Evolutionary conservation across 2,329 filamentous ascomycete genomes (phyloP).

Genomic region (Zasmidium angulare): DNA sequence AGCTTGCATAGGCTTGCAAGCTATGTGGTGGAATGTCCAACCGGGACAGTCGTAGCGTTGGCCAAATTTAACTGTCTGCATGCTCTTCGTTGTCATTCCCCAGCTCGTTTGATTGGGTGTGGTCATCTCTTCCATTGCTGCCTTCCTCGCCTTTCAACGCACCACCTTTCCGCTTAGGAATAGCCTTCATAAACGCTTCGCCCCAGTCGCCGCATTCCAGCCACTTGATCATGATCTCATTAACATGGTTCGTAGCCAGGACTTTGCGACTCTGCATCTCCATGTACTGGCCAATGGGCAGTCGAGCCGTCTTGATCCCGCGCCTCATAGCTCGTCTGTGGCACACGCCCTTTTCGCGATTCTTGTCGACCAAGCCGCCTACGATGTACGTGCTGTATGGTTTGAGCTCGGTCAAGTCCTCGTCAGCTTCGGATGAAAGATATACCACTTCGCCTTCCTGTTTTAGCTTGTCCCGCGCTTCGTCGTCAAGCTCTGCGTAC

Average conservation of each 20-base stretch:
- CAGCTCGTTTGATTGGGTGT: neutral
- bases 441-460: conserved; percentile 69
- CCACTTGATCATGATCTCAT: conserved; percentile 96
- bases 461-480: conserved; percentile 22
- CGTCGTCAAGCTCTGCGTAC: conserved; percentile 22
- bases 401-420: conserved; percentile 79
- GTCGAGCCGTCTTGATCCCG: conserved; percentile 80
- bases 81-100: neutral
- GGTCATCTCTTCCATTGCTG: neutral
- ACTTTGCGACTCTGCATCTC: conserved; percentile 84
- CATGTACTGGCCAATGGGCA: conserved; percentile 95
- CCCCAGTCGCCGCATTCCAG: conserved; percentile 89
- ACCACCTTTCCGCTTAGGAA: conserved; percentile 87
- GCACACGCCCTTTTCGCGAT: conserved; percentile 92
- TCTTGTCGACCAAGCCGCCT: conserved; percentile 92
- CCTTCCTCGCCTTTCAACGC: conserved; percentile 51
- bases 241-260: conserved; percentile 90
- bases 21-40: neutral
- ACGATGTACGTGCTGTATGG: conserved; percentile 91
- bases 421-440: conserved; percentile 84
- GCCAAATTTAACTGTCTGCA: neutral
- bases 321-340: conserved; percentile 74
- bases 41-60: too few species aligned
- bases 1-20: too few species aligned
- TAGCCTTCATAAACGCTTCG: conserved; percentile 79